These are phyloP conservation scores for Dactylellina drechsleri DNA, from an alignment of 2,329 filamentous ascomycete genomes.

Conservation along the genomic window DNA sequence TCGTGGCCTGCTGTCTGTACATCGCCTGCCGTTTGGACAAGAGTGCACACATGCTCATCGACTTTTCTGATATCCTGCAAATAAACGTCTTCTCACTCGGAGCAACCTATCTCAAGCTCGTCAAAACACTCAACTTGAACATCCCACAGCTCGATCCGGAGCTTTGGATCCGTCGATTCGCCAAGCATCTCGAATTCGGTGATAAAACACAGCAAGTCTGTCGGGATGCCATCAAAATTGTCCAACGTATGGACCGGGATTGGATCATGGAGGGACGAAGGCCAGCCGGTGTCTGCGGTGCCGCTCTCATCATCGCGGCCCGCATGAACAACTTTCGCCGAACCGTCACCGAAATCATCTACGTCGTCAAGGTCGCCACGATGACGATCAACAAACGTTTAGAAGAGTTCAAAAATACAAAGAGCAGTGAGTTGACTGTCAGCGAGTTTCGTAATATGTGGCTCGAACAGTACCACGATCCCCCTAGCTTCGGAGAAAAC, in stretches of 20 bases:
- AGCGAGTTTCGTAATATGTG: constrained; percentile 83
- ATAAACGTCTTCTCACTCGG: constrained; percentile 94
- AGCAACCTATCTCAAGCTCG: constrained; percentile 69
- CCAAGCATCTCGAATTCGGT: constrained; percentile 89
- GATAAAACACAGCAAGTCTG: constrained; percentile 83
- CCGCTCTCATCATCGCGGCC: constrained; percentile 91
- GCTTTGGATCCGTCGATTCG: constrained; percentile 89
- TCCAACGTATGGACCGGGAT: constrained; percentile 92
- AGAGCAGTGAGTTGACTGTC: constrained; percentile 84
- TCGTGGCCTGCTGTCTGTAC: constrained; percentile 91
- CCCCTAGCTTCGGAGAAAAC: constrained; percentile 81
- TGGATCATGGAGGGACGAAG: constrained; percentile 97
- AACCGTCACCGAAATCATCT: constrained; percentile 93
- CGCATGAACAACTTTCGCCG: constrained; percentile 98
- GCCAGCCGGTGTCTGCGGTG: constrained; percentile 92
- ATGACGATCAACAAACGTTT: constrained; percentile 90
- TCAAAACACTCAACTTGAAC: constrained; percentile 81
- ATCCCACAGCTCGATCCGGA: constrained; percentile 81
- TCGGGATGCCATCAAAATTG: constrained; percentile 84
- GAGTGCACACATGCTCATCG: constrained; percentile 91
- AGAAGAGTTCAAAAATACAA: constrained; percentile 88
- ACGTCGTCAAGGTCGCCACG: constrained; percentile 95
- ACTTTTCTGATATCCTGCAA: constrained; percentile 84
- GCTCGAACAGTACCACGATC: constrained; percentile 79
- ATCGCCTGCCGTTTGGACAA: constrained; percentile 82